Conservation (phyloP, 2,329 filamentous ascomycete species). For the Arachnomyces sp. region DNA sequence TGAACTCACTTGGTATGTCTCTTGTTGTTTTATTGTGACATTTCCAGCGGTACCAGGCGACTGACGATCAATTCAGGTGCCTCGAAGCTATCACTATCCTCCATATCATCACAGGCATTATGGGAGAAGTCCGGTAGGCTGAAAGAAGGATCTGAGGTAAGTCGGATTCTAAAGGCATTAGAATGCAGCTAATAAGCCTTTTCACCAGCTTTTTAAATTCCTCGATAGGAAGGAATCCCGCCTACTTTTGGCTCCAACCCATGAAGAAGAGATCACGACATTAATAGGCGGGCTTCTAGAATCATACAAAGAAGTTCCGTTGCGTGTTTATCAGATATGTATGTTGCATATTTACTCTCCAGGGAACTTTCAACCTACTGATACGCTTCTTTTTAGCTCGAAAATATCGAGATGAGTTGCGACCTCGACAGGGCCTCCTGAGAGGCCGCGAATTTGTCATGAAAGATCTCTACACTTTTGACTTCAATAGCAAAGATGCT, state of each 20-base stretch:
- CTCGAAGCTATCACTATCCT: slow-evolving; percentile 74
- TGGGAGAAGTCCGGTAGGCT: slow-evolving; percentile 81
- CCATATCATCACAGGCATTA: slow-evolving; percentile 73
- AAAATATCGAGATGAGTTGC: slow-evolving; percentile 89
- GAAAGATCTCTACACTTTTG: slow-evolving; percentile 98
- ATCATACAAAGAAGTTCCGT: slow-evolving; percentile 78
- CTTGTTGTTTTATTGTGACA: slow-evolving; percentile 11
- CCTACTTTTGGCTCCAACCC: slow-evolving; percentile 80
- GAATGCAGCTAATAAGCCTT: slow-evolving; percentile 16
- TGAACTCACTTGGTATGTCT: slow-evolving; percentile 61
- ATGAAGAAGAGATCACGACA: slow-evolving; percentile 91
- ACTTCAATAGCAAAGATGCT: slow-evolving; percentile 59
- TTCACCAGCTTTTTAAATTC: slow-evolving; percentile 64
- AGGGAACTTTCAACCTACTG: slow-evolving; percentile 3
- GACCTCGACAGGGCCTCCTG: slow-evolving; percentile 80
- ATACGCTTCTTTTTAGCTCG: slow-evolving; percentile 27
- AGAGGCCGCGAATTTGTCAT: slow-evolving; percentile 88
- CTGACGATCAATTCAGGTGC: slow-evolving; percentile 48
- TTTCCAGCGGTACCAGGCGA: slow-evolving; percentile 10
- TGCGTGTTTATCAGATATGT: slow-evolving; percentile 88
- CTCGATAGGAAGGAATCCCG: slow-evolving; percentile 66
- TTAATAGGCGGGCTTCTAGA: slow-evolving; percentile 65
- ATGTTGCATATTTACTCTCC: slow-evolving; percentile 22
- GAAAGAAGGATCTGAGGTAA: slow-evolving; percentile 66
- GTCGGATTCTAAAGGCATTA: slow-evolving; percentile 9